A percentile compares a stretch with the other conserved stretches of the same genome.
phyloP scores from a whole-genome alignment of 805 yeast genomes.

The Sungouiozyma ichnusensis region DNA sequence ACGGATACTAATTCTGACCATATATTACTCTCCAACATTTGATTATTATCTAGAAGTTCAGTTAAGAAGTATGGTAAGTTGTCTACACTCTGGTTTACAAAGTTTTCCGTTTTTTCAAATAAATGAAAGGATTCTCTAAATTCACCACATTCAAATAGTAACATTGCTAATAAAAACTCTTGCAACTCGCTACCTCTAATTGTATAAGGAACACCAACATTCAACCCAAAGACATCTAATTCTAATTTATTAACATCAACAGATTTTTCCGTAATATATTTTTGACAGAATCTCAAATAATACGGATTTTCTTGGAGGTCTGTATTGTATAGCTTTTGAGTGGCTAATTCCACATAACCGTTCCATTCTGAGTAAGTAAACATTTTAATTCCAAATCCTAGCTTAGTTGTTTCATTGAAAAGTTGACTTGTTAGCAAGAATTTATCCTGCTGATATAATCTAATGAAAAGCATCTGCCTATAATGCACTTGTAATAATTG shows the following conservation, averaged over 20 bases:
- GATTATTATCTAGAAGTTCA: constrained; percentile 7
- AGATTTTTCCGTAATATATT: constrained; percentile 9
- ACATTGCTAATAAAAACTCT: constrained; percentile 22
- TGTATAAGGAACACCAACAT: constrained; percentile 15
- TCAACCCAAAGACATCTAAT: constrained; percentile 8
- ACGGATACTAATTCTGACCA: constrained; percentile 20
- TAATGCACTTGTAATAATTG: constrained; percentile 17
- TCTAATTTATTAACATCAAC: constrained; percentile 1
- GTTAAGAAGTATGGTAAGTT: constrained; percentile 14
- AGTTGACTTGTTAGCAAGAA: constrained; percentile 12
- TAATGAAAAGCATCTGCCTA: constrained; percentile 18
- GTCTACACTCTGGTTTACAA: constrained; percentile 8
- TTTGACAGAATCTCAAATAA: constrained; percentile 13
- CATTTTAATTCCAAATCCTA: constrained; percentile 18
- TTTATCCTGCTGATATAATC: constrained; percentile 20
- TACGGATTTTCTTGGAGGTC: constrained; percentile 11
- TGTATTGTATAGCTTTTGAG: constrained; percentile 9
- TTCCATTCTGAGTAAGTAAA: constrained; percentile 17
- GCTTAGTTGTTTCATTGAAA: constrained; percentile 15
- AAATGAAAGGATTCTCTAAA: constrained; percentile 20
- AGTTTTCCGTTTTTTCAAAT: constrained; percentile 19
- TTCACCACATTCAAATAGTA: constrained; percentile 17
- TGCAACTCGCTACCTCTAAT: constrained; percentile 13
- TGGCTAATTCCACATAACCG: constrained; percentile 10
- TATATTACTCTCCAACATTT: constrained; percentile 3